phyloP scores from a whole-genome alignment of 1,139 yeast species.

The Kodamaea suecica region DNA sequence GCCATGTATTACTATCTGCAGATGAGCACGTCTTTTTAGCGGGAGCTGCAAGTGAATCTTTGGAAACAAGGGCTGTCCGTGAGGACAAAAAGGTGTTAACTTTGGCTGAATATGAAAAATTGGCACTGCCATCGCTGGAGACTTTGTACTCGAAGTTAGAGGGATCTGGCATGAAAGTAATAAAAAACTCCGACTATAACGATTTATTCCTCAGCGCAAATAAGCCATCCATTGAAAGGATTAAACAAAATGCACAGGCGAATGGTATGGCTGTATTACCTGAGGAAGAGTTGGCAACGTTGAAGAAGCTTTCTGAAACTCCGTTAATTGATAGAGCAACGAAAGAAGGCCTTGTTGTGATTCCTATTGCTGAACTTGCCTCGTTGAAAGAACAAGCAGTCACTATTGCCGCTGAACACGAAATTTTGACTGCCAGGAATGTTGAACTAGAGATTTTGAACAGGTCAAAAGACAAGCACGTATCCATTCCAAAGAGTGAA shows the following conservation, averaged over 20 bases:
- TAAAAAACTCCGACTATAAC: conserved; percentile 29
- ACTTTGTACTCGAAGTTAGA: conserved; percentile 23
- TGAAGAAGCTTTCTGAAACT: conserved; percentile 13
- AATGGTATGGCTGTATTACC: conserved; percentile 31
- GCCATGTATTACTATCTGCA: conserved; percentile 18
- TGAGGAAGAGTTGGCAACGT: conserved; percentile 21
- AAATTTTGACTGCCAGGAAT: conserved; percentile 13
- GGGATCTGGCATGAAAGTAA: conserved; percentile 23
- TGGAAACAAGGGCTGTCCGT: conserved; percentile 16
- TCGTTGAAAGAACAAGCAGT: conserved; percentile 13
- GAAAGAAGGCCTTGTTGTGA: conserved; percentile 23
- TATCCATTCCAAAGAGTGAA: conserved; percentile 32
- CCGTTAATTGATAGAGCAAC: conserved; percentile 17
- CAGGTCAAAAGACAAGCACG: conserved; percentile 25
- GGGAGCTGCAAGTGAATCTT: conserved; percentile 12
- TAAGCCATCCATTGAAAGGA: conserved; percentile 35
- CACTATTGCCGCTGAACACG: conserved; percentile 5
- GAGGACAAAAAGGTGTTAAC: conserved; percentile 9
- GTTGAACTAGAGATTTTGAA: conserved; percentile 14
- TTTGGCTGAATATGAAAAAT: conserved; percentile 6
- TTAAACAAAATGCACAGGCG: conserved; percentile 25
- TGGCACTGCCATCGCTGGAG: conserved; percentile 11
- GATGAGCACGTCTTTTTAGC: conserved; percentile 12
- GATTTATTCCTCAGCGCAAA: conserved; percentile 33
- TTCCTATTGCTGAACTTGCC: conserved; percentile 26